Base-by-base conservation (phyloP, 352 stramenopile species). In the Phytophthora megakarya region DNA sequence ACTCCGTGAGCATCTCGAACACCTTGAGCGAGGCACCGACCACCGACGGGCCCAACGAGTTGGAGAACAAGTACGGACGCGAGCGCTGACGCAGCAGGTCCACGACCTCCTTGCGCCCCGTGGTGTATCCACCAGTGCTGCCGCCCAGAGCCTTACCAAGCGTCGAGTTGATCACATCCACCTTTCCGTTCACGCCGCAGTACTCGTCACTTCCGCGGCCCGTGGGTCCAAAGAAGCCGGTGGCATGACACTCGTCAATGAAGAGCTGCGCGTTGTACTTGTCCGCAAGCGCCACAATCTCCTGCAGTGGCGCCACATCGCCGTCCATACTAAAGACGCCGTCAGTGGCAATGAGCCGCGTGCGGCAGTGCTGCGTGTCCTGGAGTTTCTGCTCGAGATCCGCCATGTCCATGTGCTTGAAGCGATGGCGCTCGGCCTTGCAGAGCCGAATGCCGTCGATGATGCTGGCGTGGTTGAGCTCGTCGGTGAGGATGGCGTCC, bases 281-380 rank as follows among this genome's bases (percentile, higher is more conserved):
- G 21, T 97, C 85, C 0, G 93, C 91, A 25, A 97, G 72, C 43
- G 91, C 87, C 63, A 84, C 93, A 54, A 98, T 98, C 30, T 95
- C 85, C 56, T 92, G 58, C 32, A 98, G 74, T 28, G 88, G 89
- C 28, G 94, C 94, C 28, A 98, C 92, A 57, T 98, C 93, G 7
- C 94, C 94, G 66, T 98, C 94, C 94, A 98, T 98, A 49, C 76
- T 95, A 67, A 98, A 98, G n/a, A 98, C 94, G 32, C 94, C 94
- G 62, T 98, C 94, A 0, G 94, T 98, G 10, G 91, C 92, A 55
- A 98, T 96, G 22, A 98, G 74, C 2, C 89, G 89, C 54, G 87
- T 92, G 57, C 91, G 90, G 67, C 78, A 93, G 76, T 97, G 88
- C 76, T 98, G 86, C 26, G 93, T 93, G 22, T 81, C 80, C 62